Evolutionary conservation across 148 eudicot species (phyloP), one percentile per base, ranked within the genome.

Genomic region (Vaccinium darrowii): DNA sequence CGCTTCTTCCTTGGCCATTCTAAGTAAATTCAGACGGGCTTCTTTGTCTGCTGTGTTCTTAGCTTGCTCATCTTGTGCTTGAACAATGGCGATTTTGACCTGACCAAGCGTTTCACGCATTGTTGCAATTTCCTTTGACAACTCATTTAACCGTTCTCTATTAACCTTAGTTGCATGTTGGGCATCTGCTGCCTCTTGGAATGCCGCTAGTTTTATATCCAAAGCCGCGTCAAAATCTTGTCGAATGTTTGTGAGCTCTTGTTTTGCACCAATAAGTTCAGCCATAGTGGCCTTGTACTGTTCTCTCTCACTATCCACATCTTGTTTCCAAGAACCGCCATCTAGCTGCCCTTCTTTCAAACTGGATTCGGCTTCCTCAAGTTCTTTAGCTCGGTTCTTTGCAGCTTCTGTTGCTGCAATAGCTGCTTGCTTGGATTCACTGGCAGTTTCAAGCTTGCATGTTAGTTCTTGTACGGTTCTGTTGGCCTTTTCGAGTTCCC

Each of bases 201-300:
- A 87, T 15, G 94, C 92, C 36, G 85, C 69, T 3, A 84, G 7
- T 85, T 94, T 97, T 27, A 85, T 91, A 65, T 90, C 94, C 71
- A 87, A 33, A 15, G 93, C 92, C 0, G 87, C 89, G 18, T 95
- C 91, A 30, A 88, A 92, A 52, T 97, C 95, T 85, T 92, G 91
- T 43, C 90, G 88, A 67, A 93, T 71, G 72, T 43, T 95, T 57
- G 89, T 91, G 7, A 97, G 93, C 86, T 93, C 93, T 82, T 97
- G 96, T 78, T 97, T 95, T 15, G 88, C 87, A 2, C 91, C 88
- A 84, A 80, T 92, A 49, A 97, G 98, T 84, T 97, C 95, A 13
- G 76, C 90, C 8, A 91, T 81, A 49, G 91, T 87, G 69, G 90
- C 91, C 82, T 88, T 93, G 82, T 95, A 97, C 33, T 84, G 91